These are phyloP conservation scores for Erysimum cheiri DNA, from an alignment of 441 rosid species.

Conservation along the genomic window DNA sequence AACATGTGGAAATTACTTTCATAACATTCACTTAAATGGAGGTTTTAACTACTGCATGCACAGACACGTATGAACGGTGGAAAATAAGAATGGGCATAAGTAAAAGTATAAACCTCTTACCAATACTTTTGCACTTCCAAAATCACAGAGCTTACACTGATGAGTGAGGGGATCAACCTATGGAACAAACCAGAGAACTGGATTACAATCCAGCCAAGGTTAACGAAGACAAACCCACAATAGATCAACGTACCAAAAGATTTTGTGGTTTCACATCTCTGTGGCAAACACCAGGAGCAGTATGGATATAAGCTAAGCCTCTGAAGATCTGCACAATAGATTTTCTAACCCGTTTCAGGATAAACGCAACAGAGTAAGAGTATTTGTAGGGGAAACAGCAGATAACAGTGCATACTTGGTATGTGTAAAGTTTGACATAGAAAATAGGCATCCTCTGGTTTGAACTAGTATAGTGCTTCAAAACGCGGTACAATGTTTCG, in stretches of 20 bases:
- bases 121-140: constrained; percentile 81
- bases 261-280: constrained; percentile 81
- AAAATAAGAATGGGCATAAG: neutral
- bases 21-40: neutral
- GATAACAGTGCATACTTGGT: constrained; percentile 57
- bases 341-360: constrained; percentile 16
- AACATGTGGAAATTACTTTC: neutral
- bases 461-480: constrained; percentile 62
- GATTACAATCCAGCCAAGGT: constrained; percentile 15
- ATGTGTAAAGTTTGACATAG: constrained; percentile 69
- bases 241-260: constrained; percentile 54
- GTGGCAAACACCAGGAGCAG: constrained; percentile 70
- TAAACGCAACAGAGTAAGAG: neutral
- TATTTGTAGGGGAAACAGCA: neutral
- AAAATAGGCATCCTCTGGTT: constrained; percentile 74
- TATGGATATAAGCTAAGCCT: constrained; percentile 74
- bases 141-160: constrained; percentile 78
- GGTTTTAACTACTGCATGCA: neutral
- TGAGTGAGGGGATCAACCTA: constrained; percentile 82
- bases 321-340: constrained; percentile 57
- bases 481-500: constrained; percentile 61
- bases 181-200: constrained; percentile 19
- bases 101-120: constrained; percentile 47
- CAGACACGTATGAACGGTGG: neutral
- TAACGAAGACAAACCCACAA: neutral